phyloP scores from a whole-genome alignment of 2,329 filamentous ascomycete species.

The Sporothrix brunneoviolacea region DNA sequence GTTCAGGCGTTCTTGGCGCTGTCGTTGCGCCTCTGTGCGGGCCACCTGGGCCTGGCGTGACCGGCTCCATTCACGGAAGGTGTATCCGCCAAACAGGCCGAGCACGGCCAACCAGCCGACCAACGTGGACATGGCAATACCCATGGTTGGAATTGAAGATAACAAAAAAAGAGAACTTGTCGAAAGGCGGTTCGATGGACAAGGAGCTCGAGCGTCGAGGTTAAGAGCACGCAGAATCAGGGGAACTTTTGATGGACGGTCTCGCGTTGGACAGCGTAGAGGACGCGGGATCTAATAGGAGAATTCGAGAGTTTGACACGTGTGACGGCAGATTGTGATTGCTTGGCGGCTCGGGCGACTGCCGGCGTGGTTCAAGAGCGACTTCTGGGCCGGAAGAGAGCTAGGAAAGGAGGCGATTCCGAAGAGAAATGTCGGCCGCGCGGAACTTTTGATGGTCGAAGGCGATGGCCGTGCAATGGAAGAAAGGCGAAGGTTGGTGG shows the following conservation, averaged over 20 bases:
- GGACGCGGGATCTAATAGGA: neutral
- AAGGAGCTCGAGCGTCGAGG: neutral
- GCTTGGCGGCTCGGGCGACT: neutral
- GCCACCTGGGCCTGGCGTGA: slow-evolving; percentile 20
- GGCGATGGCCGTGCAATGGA: too few species aligned
- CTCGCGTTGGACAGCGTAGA: slow-evolving; percentile 1
- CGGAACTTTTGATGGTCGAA: neutral
- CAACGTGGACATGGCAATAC: slow-evolving; percentile 29
- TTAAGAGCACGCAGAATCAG: neutral
- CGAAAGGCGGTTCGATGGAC: neutral
- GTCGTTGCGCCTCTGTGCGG: slow-evolving; percentile 20
- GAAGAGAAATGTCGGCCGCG: too few species aligned
- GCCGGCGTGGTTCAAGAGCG: too few species aligned
- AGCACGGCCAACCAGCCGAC: slow-evolving; percentile 28
- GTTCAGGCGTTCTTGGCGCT: slow-evolving; percentile 26
- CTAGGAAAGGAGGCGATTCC: too few species aligned
- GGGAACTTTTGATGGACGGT: neutral
- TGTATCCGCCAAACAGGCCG: slow-evolving; percentile 19
- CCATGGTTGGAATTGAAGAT: slow-evolving; percentile 24
- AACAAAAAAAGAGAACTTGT: neutral
- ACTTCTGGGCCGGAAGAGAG: too few species aligned
- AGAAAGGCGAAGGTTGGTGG: too few species aligned
- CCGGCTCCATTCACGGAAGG: slow-evolving; percentile 22
- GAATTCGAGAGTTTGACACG: slow-evolving; percentile 3
- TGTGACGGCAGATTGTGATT: slow-evolving; percentile 1